Conservation (phyloP, 495 filamentous ascomycete species). For the Neurospora sp. region DNA sequence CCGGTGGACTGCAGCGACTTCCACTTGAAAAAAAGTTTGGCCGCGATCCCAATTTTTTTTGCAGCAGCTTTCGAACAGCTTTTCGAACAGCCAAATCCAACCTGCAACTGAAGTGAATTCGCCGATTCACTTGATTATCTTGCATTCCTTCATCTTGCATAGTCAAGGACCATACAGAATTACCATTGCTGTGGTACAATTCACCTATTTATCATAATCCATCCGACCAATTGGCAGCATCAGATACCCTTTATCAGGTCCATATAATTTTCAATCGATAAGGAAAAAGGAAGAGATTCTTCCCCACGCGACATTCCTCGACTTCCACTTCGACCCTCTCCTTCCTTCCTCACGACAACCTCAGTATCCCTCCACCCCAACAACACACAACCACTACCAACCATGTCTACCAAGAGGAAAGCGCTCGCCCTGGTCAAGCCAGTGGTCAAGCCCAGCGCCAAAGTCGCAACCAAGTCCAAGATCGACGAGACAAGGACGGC, state of each 20-base stretch:
- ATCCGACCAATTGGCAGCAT: background rate
- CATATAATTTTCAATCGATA: conserved; percentile 1
- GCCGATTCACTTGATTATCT: background rate
- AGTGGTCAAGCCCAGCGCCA: conserved; percentile 48
- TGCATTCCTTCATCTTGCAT: background rate
- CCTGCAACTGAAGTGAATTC: background rate
- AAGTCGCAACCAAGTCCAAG: conserved; percentile 45
- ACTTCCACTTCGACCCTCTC: background rate
- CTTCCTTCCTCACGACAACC: background rate
- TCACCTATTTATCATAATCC: background rate
- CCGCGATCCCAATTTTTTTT: conserved; percentile 12
- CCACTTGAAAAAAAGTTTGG: conserved; percentile 11
- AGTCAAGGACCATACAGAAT: background rate
- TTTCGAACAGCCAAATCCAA: background rate
- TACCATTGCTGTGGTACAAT: background rate
- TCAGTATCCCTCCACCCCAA: background rate
- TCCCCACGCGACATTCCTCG: background rate
- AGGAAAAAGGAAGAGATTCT: background rate
- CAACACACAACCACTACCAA: background rate
- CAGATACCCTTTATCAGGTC: background rate
- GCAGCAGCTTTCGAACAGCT: conserved; percentile 2
- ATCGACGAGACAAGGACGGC: conserved; percentile 69
- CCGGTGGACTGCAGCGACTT: background rate
- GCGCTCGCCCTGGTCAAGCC: conserved; percentile 37
- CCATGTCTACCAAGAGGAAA: conserved; percentile 46